These are phyloP conservation scores for Erucastrum elatum DNA, from an alignment of 345 rosid genomes.

Conservation along the genomic window DNA sequence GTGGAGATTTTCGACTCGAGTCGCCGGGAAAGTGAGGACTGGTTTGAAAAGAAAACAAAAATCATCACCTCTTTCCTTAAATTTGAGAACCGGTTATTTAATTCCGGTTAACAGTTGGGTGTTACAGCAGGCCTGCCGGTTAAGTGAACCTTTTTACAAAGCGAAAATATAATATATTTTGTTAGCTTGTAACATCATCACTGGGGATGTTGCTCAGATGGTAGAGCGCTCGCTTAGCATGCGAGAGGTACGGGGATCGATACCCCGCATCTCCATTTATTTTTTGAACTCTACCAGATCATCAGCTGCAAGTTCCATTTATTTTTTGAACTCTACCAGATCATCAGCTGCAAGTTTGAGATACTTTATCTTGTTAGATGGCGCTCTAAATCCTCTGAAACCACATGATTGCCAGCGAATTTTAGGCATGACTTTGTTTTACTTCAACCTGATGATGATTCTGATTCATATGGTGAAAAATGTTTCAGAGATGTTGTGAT, in stretches of 20 bases:
- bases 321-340: no score
- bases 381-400: no score
- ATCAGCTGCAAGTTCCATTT: no score
- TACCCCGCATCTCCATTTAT: conserved; percentile 44
- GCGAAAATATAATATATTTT: no score
- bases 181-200: no score
- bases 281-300: no score
- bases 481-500: conserved; percentile 42
- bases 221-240: conserved; percentile 95
- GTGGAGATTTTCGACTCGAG: background rate
- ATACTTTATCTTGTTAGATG: no score
- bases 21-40: conserved; percentile 23
- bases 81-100: background rate
- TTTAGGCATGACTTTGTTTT: no score
- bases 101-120: background rate
- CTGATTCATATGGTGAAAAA: no score
- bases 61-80: background rate
- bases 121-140: background rate
- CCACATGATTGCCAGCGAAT: no score
- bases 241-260: conserved; percentile 90
- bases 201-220: conserved; percentile 59
- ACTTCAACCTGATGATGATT: no score
- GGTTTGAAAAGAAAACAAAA: conserved; percentile 11
- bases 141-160: background rate
- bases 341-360: background rate